These are phyloP conservation scores for Phytophthora pisi DNA, from an alignment of 352 stramenopile genomes.

Conservation along the genomic window DNA sequence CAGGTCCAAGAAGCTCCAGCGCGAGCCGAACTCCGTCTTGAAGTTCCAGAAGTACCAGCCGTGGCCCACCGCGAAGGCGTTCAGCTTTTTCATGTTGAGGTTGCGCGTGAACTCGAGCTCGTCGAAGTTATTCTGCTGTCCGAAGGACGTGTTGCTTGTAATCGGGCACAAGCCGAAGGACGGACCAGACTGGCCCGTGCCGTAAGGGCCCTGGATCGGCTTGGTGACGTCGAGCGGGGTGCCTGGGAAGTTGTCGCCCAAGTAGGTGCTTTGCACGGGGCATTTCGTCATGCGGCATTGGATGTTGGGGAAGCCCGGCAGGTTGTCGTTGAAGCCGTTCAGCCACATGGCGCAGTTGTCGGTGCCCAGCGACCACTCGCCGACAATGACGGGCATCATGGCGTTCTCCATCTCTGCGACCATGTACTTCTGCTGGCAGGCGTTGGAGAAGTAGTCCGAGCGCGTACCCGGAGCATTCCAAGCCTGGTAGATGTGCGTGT, in stretches of 20 bases:
- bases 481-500: slow-evolving; percentile 97
- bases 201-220: slow-evolving; percentile 86
- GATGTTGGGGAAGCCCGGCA: slow-evolving; percentile 91
- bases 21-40: slow-evolving; percentile 90
- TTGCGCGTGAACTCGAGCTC: slow-evolving; percentile 79
- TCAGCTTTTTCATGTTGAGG: slow-evolving; percentile 93
- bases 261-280: slow-evolving; percentile 84
- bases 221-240: slow-evolving; percentile 89
- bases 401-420: slow-evolving; percentile 92
- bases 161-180: slow-evolving; percentile 90
- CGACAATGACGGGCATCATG: slow-evolving; percentile 94
- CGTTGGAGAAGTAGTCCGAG: slow-evolving; percentile 90
- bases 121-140: slow-evolving; percentile 82
- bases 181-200: slow-evolving; percentile 81
- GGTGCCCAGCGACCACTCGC: slow-evolving; percentile 93
- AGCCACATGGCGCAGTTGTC: slow-evolving; percentile 89
- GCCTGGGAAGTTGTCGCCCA: slow-evolving; percentile 87
- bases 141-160: slow-evolving; percentile 82
- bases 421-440: slow-evolving; percentile 88
- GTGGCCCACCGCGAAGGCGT: slow-evolving; percentile 90
- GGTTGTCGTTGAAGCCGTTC: slow-evolving; percentile 89
- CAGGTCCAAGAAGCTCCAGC: slow-evolving; percentile 91
- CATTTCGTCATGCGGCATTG: slow-evolving; percentile 90
- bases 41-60: slow-evolving; percentile 98
- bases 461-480: slow-evolving; percentile 73